Base-by-base conservation (phyloP, 1,139 yeast species). In the Scheffersomyces titani region DNA sequence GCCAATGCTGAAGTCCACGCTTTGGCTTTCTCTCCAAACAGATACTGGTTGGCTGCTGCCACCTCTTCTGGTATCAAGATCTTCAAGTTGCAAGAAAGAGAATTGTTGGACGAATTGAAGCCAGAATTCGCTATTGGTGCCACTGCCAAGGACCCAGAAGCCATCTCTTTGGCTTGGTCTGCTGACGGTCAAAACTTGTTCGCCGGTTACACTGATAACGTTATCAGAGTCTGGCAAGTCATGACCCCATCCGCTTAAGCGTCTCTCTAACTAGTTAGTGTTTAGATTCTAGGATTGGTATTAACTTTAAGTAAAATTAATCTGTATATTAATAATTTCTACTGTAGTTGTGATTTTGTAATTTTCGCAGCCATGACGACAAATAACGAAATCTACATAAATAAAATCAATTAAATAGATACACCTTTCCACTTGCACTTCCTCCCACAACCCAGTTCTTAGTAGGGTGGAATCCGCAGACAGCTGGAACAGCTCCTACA, bases 21-120 rank as follows among this genome's bases (percentile, higher is more conserved):
- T 78, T 89, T 94, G 78, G 97, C 98, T 74, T 96, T 94, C 97
- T 93, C 99, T 80, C 99, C 99, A 84, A 91, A 92, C 97, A 93
- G 99, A 90, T 96, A 92, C 96, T 94, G 99, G 99, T 91, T 96
- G 81, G 96, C 97, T 80, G 99, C 98, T 84, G 99, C 99, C 76
- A 94, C 99, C 73, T 85, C 97, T 69, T 84, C 97, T 70, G 96
- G 98, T 76, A 92, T 96, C 86, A 93, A 92, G 92, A 90, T 96
- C 87, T 94, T 88, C 92, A 92, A 93, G 89, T 89, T 94, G 80
- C 97, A 92, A 85, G 94, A 91, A 85, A 90, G 97, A 85, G 84
- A 85, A 73, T 86, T 93, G 80, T 92, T 93, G 83, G 99, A 94
- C 78, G 98, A 94, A 87, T 91, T 94, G 84, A 92, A 90, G 86